A percentile compares a stretch with the other conserved stretches of the same genome.
Evolutionary conservation across 176 grass and related monocot species (phyloP).

Genomic region (Cymbopogon citratus): DNA sequence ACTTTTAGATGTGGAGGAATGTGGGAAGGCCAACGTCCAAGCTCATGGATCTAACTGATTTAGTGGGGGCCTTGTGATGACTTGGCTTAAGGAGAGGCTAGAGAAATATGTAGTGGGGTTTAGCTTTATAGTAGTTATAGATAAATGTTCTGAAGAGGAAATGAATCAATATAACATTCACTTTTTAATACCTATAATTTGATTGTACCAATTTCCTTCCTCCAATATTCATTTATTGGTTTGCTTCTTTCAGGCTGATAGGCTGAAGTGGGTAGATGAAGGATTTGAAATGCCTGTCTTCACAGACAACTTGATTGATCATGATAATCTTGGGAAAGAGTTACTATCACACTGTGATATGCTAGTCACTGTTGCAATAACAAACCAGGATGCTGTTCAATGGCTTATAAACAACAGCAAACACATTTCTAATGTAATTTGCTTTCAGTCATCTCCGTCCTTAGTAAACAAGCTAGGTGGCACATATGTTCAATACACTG

Average conservation of each 20-base stretch:
- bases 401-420: conserved; percentile 54
- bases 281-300: conserved; percentile 79
- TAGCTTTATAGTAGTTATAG: too few relatives aligned
- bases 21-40: too few relatives aligned
- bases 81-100: too few relatives aligned
- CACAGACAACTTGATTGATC: conserved; percentile 43
- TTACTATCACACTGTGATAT: conserved; percentile 47
- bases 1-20: too few relatives aligned
- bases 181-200: neutral
- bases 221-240: neutral
- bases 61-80: too few relatives aligned
- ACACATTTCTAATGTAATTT: conserved; percentile 65
- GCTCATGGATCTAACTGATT: too few relatives aligned
- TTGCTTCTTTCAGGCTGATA: conserved; percentile 52
- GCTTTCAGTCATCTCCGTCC: conserved; percentile 70
- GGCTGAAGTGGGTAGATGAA: conserved; percentile 88
- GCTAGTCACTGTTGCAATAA: conserved; percentile 72
- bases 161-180: neutral
- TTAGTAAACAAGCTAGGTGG: conserved; percentile 79
- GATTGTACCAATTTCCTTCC: neutral
- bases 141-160: neutral
- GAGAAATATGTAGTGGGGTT: too few relatives aligned
- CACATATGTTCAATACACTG: conserved; percentile 33
- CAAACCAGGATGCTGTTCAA: conserved; percentile 38
- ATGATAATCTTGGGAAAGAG: conserved; percentile 39